Evolutionary conservation across 1,284 basidiomycete species (phyloP), one percentile per base, ranked within the genome.

Genomic region (Fomes fomentarius): DNA sequence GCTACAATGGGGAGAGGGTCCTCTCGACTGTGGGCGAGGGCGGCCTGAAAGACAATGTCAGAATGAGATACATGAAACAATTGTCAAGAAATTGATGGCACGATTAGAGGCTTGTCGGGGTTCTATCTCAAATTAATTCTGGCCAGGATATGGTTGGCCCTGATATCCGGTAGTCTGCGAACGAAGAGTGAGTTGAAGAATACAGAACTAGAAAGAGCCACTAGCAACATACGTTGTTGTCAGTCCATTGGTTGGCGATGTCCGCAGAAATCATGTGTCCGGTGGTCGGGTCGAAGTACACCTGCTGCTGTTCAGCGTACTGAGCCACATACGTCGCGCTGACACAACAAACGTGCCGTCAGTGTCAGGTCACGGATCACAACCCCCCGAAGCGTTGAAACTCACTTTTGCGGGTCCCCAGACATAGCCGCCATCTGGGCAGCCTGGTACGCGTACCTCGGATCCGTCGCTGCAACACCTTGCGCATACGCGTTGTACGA

Each of bases 401-500:
- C 53, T 25, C 47, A 61, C 59, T 35, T 48, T 24, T 50, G 56
- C 37, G 52, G 52, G 5, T 52, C 55, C 4, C 41, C 51, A 9
- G 38, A 15, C 25, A 51, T 38, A 12, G 45, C 48, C 21, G 26
- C 52, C 47, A 56, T 48, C 42, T 53, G 56, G 12, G 50, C 35
- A 15, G 54, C 38, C 38, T 50, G 54, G 51, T 54, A 57, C 14
- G 49, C 51, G 47, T 60, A 61, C 17, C 40, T 34, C 44, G 56
- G 49, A 39, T 60, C 62, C 34, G 37, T 26, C 26, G 30, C 38
- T 15, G 52, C 45, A 14, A 53, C 37, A 31, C 21, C 35, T 10
- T 56, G 56, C 14, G 56, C 55, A 24, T 60, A 63, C 17, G 54
- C 57, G 37, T 57, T 46, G 48, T 61, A 61, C 41, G 55, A 48